These are phyloP conservation scores for Neurospora tetraspora DNA, from an alignment of 495 filamentous ascomycete genomes.

Conservation along the genomic window DNA sequence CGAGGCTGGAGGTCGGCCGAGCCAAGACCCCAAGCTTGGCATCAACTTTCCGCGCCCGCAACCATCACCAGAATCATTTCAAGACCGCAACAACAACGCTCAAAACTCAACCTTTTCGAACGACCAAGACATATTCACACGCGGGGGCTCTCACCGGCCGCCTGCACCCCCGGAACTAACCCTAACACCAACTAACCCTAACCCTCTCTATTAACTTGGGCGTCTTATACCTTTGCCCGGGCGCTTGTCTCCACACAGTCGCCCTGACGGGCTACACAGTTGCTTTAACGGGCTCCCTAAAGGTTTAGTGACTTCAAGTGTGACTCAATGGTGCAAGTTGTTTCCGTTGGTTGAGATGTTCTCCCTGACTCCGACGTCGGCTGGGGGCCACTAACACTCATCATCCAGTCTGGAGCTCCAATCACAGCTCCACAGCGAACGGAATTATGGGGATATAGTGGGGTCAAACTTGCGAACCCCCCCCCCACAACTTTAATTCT, in stretches of 20 bases:
- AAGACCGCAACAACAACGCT: no score
- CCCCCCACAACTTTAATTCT: background rate
- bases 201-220: no score
- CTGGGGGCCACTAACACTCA: background rate
- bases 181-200: no score
- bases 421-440: background rate
- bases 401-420: background rate
- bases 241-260: background rate
- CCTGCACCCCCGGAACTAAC: background rate
- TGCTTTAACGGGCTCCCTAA: background rate
- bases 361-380: background rate
- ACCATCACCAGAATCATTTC: no score
- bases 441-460: background rate
- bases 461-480: background rate
- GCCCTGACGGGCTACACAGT: background rate
- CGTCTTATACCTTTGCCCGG: background rate
- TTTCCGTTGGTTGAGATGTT: background rate
- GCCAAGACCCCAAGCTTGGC: no score
- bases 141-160: background rate
- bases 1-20: no score
- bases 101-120: background rate
- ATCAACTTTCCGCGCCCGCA: no score
- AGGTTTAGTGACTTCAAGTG: background rate
- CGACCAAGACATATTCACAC: background rate
- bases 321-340: background rate